Conservation (phyloP, 148 eudicot genomes). For the Rhododendron simsii region DNA sequence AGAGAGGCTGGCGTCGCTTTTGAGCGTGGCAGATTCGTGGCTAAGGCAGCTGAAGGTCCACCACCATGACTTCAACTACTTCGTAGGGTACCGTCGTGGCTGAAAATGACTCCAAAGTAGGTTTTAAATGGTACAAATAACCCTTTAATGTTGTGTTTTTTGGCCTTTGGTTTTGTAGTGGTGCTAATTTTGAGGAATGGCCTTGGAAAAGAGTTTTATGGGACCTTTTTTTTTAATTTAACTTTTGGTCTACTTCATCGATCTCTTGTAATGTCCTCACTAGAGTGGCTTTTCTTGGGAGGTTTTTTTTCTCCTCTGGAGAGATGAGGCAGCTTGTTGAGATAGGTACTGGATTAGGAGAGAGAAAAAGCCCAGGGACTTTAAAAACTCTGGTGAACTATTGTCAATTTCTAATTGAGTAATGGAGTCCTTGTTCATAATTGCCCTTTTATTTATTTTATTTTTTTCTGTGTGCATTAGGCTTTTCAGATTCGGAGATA, state of each 20-base stretch:
- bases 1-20: constrained; percentile 51
- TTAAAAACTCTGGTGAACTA: not conserved
- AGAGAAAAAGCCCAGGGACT: not conserved
- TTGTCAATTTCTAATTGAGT: constrained; percentile 10
- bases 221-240: not conserved
- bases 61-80: constrained; percentile 88
- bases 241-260: not conserved
- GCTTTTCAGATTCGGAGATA: not conserved
- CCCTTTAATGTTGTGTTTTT: not conserved
- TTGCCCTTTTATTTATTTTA: not conserved
- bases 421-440: not conserved
- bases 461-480: not conserved
- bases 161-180: constrained; percentile 3
- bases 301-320: not conserved
- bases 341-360: not conserved
- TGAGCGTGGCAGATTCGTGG: constrained; percentile 90
- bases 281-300: not conserved
- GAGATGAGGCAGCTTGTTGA: constrained; percentile 7
- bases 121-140: not conserved
- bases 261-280: not conserved
- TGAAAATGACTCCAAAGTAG: constrained; percentile 20
- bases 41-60: constrained; percentile 81
- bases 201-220: not conserved
- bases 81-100: constrained; percentile 61
- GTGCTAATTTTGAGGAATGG: not conserved